Evolutionary conservation across 148 eudicot genomes (phyloP).

Genomic region (Persicaria tinctoria): DNA sequence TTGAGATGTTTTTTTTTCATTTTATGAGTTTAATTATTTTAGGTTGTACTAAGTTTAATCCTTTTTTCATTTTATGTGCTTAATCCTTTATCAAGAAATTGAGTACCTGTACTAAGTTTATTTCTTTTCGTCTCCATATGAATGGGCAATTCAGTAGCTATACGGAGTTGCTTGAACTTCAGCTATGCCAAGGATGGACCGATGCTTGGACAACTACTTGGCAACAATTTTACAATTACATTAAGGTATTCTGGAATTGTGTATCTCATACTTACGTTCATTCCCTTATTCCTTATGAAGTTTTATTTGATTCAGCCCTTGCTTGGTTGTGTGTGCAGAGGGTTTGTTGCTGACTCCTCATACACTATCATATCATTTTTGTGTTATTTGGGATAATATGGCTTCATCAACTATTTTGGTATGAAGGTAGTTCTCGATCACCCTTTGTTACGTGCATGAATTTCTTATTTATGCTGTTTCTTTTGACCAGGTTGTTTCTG

Average conservation of each 20-base stretch:
- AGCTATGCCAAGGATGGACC: constrained; percentile 92
- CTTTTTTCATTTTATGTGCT: too few relatives aligned
- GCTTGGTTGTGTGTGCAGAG: constrained; percentile 39
- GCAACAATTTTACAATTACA: constrained; percentile 80
- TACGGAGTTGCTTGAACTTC: too few relatives aligned
- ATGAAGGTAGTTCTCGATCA: constrained; percentile 48
- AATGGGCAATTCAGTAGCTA: too few relatives aligned
- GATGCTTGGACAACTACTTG: constrained; percentile 81
- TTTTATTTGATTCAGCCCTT: constrained; percentile 7
- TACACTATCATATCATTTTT: constrained; percentile 66
- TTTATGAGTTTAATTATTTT: too few relatives aligned
- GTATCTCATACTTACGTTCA: background rate
- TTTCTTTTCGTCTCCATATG: too few relatives aligned
- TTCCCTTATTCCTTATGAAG: background rate
- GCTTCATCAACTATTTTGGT: constrained; percentile 93
- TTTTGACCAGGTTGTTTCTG: background rate
- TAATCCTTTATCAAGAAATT: too few relatives aligned
- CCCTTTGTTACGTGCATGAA: constrained; percentile 3
- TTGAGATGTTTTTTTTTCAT: too few relatives aligned
- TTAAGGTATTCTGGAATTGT: constrained; percentile 42
- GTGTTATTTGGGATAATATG: constrained; percentile 62
- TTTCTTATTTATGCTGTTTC: background rate
- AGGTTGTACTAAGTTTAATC: too few relatives aligned
- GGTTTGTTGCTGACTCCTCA: constrained; percentile 70
- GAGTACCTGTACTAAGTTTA: too few relatives aligned